Evolutionary conservation across 805 yeast genomes (phyloP), one percentile per base, ranked within the genome.

Genomic region (Ogataea allantospora): DNA sequence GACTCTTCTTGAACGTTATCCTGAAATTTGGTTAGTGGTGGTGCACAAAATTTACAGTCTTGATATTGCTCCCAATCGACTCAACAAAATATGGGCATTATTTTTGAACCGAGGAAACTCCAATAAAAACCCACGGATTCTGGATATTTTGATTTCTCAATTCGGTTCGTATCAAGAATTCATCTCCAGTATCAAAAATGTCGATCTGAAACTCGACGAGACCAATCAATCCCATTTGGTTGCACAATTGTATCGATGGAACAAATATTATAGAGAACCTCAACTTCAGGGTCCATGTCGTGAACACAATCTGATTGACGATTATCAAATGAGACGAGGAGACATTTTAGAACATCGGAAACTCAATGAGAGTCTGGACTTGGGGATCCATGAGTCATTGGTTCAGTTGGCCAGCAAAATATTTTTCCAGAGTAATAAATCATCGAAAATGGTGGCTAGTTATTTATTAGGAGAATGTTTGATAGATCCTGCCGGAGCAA

Each of bases 381-480:
- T 42, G 19, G 49, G 48, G 2, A 8, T n/a, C 11, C 35, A 34
- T 14, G 36, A 39, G 10, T 35, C 49, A 6, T 53, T 60, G 11
- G 27, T 55, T 2, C 35, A 37, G 6, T 26, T 54, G n/a, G 64
- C 65, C 7, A 44, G 65, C 21, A 40, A 44, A 3, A 27, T 60
- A 6, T 54, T 49, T 14, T 9, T 18, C 5, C 9, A 27, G 9
- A 19, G 33, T 7, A 14, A 28, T 7, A 34, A 38, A 24, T 53
- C 61, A 3, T 40, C 46, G n/a, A 46, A 43, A 25, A 15, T 60
- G 12, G 48, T 50, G 17, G 50, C 58, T 1, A 44, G 55, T 5
- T 48, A 51, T 34, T 32, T 60, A 12, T 29, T 60, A 16, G 64
- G 65, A 4, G 73, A 69, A 44, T 49, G 71, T 0, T 38, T 56